phyloP scores from a whole-genome alignment of 768 basidiomycete species.

The Chalciporus pseudorubinellus region DNA sequence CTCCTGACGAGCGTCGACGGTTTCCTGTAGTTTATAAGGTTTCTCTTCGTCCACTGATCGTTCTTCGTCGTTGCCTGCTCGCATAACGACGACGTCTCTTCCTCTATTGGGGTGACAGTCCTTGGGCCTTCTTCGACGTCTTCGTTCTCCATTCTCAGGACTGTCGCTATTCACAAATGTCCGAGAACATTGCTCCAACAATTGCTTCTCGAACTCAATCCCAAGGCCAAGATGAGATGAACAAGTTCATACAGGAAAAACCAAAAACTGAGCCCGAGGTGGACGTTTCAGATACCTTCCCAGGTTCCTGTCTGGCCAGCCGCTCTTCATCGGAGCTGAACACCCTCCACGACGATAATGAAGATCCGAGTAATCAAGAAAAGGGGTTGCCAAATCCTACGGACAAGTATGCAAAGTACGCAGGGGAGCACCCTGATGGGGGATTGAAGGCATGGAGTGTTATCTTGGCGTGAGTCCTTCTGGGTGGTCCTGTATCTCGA shows the following conservation, averaged over 20 bases:
- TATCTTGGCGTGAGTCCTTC: slow-evolving; percentile 23
- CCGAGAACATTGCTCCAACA: slow-evolving; percentile 1
- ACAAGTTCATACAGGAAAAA: background rate
- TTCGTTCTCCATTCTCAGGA: background rate
- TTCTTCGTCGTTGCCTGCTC: too few relatives aligned
- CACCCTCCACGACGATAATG: slow-evolving; percentile 13
- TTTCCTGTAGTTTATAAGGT: too few relatives aligned
- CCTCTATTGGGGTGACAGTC: too few relatives aligned
- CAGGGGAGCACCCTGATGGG: slow-evolving; percentile 27
- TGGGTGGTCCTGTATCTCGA: too few relatives aligned
- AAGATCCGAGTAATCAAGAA: background rate
- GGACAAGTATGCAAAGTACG: slow-evolving; percentile 18
- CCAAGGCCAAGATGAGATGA: background rate
- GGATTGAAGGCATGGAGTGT: slow-evolving; percentile 33
- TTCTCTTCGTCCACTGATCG: too few relatives aligned
- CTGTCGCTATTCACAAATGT: background rate
- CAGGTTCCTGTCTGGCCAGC: background rate
- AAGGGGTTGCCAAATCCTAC: background rate
- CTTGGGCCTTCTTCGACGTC: too few relatives aligned
- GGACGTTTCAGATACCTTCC: too few relatives aligned
- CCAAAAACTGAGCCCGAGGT: background rate
- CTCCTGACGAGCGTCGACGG: too few relatives aligned
- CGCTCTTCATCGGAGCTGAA: slow-evolving; percentile 1
- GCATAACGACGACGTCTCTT: too few relatives aligned
- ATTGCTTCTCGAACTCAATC: background rate